Percentiles rank a stretch among this genome's conserved stretches.
Conservation (phyloP, 768 basidiomycete genomes). For the Tylopilus sp. region DNA sequence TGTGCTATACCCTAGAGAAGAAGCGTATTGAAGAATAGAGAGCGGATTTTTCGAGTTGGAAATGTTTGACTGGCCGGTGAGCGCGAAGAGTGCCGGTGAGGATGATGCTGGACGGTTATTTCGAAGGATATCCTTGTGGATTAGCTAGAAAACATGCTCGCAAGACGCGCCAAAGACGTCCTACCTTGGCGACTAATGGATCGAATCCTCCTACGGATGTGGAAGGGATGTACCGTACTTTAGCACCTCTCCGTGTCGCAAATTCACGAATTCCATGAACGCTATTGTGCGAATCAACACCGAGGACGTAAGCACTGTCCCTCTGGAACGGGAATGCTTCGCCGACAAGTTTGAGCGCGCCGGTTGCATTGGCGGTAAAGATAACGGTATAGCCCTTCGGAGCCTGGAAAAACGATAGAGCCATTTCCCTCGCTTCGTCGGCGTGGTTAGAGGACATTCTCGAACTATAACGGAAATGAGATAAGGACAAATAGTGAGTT, state of each 20-base stretch:
- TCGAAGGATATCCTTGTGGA: constrained; percentile 48
- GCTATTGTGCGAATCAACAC: constrained; percentile 79
- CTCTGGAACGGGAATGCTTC: constrained; percentile 71
- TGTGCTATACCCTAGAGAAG: constrained; percentile 66
- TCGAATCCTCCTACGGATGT: constrained; percentile 65
- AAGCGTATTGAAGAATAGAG: constrained; percentile 59
- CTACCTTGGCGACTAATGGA: constrained; percentile 54
- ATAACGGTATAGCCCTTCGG: no score
- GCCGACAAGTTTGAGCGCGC: constrained; percentile 76
- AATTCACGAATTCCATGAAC: constrained; percentile 80
- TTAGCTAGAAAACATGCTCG: not conserved
- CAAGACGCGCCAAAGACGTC: not conserved
- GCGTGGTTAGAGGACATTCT: constrained; percentile 63
- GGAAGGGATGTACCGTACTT: constrained; percentile 47
- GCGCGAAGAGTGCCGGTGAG: constrained; percentile 59
- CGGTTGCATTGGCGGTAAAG: constrained; percentile 79
- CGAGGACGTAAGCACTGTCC: constrained; percentile 59
- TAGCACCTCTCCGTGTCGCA: constrained; percentile 51
- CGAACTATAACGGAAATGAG: constrained; percentile 47
- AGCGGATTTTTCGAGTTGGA: constrained; percentile 69
- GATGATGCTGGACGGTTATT: constrained; percentile 42
- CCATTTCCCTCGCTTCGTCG: constrained; percentile 65
- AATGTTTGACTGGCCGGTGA: no score
- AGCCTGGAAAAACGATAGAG: constrained; percentile 76
- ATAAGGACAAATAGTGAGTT: not conserved